Conservation (phyloP, 106 monocot species). For the Dioscorea zingiberensis region DNA sequence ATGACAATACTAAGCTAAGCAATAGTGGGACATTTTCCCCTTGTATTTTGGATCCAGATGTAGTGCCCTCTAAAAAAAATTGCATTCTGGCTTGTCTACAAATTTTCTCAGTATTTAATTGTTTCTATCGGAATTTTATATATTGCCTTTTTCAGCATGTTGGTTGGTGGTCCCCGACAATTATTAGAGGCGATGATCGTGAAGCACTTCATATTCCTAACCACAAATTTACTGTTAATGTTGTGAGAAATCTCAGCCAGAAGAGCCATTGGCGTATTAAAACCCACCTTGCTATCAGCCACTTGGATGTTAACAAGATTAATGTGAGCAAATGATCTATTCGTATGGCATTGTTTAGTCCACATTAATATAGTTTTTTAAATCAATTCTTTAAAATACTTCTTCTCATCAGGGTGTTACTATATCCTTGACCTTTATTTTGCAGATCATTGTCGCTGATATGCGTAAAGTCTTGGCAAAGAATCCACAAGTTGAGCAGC, state of each 20-base stretch:
- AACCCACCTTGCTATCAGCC: conserved; percentile 95
- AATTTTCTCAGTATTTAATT: not conserved
- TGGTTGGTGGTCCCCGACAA: conserved; percentile 98
- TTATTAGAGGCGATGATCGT: conserved; percentile 95
- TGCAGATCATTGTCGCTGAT: conserved; percentile 93
- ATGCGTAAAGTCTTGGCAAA: conserved; percentile 98
- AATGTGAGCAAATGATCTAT: conserved; percentile 38
- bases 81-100: no score
- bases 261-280: conserved; percentile 99
- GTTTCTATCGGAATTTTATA: not conserved
- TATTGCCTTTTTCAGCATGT: conserved; percentile 56
- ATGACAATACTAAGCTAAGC: no score
- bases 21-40: no score
- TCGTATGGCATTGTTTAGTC: no score
- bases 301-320: conserved; percentile 94
- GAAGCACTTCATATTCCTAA: conserved; percentile 99
- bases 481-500: conserved; percentile 97
- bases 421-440: not conserved
- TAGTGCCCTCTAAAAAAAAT: no score
- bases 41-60: no score
- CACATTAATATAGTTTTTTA: no score
- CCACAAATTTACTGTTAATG: conserved; percentile 89
- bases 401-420: not conserved
- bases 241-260: conserved; percentile 94
- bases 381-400: no score